Conservation (phyloP, 1,284 basidiomycete species). For the Neolentinus lepideus region DNA sequence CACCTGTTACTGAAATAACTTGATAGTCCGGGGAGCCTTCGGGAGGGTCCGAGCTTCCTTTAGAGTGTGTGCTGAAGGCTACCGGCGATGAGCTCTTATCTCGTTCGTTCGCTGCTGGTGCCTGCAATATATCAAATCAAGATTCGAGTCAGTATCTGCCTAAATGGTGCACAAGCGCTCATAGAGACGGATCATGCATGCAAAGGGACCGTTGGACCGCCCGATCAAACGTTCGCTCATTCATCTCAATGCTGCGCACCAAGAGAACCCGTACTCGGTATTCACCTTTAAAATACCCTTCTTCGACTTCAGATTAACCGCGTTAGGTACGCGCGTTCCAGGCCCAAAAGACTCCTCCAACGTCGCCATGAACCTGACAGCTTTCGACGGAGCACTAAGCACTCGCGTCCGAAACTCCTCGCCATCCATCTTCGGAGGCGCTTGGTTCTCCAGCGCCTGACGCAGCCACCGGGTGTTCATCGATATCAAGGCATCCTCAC, state of each 20-base stretch:
- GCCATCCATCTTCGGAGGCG: background rate
- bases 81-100: background rate
- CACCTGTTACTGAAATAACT: background rate
- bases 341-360: conserved; percentile 12
- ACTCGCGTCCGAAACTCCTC: background rate
- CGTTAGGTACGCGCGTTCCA: conserved; percentile 8
- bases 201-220: background rate
- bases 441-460: too few relatives aligned
- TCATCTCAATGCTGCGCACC: background rate
- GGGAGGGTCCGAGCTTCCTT: background rate
- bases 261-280: background rate
- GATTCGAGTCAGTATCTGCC: too few relatives aligned
- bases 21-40: background rate
- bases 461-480: background rate
- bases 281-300: background rate
- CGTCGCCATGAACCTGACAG: background rate
- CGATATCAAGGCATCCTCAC: background rate
- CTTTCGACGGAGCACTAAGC: background rate
- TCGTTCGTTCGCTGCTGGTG: background rate
- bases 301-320: background rate
- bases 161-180: too few relatives aligned
- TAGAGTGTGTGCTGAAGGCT: background rate
- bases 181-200: too few relatives aligned
- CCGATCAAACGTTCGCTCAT: background rate
- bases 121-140: too few relatives aligned